Base-by-base conservation (phyloP, 805 yeast genomes). In the Cyberlindnera nakhonratchasimensis region DNA sequence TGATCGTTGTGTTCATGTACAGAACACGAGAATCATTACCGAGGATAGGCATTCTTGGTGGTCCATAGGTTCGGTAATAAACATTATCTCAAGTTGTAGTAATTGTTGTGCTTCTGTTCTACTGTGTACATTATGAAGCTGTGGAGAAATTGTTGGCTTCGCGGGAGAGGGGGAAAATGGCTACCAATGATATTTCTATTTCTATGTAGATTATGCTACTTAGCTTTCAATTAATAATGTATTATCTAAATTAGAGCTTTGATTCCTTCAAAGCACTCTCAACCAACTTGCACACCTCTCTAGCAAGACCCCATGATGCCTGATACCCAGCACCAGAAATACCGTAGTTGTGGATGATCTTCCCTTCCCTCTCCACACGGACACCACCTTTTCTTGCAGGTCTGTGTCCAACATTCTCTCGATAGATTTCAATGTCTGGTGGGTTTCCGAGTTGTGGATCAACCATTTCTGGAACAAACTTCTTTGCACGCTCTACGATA, bases 271-370 rank as follows among this genome's bases (percentile, higher is more conserved):
- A 39, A 19, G 53, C 60, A 14, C 58, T 52, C 5, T 60, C 57
- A 1, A 67, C 69, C 14, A 69, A 51, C 37, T 50, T 42, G 14
- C 70, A 66, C 4, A 75, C 77, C 45, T 62, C 65, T n/a, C 55
- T 51, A 24, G 85, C 78, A 58, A 79, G 70, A 1, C 88, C 90
- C 46, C 72, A 75, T 3, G 86, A 81, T 4, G 82, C 72, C 65
- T 86, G 95, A 61, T 77, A 84, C 0, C 93, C 93, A 19, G 86
- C 77, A 23, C 88, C 88, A 8, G 79, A 86, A 23, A 86, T 84
- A 2, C 88, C 87, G 57, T 81, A 82, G 53, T 75, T 76, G 58
- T 82, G 88, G 19, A 81, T 70, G 18, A 81, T 59, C 11, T 55
- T 54, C 4, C 58, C 58, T 23, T 67, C 72, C 33, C 65, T 52